Conservation (phyloP, 2,329 filamentous ascomycete species). For the Monosporascus sp. region DNA sequence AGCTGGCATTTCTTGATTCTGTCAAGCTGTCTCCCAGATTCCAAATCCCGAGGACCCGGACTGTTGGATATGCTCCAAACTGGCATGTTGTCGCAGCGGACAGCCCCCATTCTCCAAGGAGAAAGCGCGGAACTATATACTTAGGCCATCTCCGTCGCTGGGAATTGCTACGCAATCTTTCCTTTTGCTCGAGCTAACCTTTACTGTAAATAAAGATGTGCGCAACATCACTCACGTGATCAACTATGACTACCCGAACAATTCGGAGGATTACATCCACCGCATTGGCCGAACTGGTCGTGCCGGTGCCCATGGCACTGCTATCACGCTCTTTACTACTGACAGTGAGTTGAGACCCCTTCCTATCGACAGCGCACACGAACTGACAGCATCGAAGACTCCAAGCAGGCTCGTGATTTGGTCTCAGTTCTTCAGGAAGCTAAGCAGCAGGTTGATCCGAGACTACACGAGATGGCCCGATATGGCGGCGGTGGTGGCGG, state of each 20-base stretch:
- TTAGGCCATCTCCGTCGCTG: slow-evolving; percentile 48
- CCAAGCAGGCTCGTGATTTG: slow-evolving; percentile 95
- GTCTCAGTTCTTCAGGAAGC: slow-evolving; percentile 89
- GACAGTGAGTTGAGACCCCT: slow-evolving; percentile 70
- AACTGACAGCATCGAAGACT: slow-evolving; percentile 53
- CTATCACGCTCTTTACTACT: slow-evolving; percentile 98
- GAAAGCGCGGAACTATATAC: slow-evolving; percentile 47
- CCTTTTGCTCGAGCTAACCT: slow-evolving; percentile 73
- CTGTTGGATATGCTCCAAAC: slow-evolving; percentile 42
- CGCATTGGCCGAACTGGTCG: slow-evolving; percentile 94
- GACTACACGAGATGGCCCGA: slow-evolving; percentile 91
- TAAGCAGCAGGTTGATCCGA: slow-evolving; percentile 96
- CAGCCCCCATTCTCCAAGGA: slow-evolving; percentile 53
- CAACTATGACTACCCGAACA: slow-evolving; percentile 99
- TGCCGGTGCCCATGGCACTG: slow-evolving; percentile 90
- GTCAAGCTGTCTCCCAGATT: slow-evolving; percentile 65
- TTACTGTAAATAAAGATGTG: slow-evolving; percentile 84
- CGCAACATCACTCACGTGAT: slow-evolving; percentile 99
- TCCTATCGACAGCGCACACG: not conserved
- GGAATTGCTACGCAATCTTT: slow-evolving; percentile 55
- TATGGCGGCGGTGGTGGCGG: slow-evolving; percentile 81
- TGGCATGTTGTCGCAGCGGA: slow-evolving; percentile 56
- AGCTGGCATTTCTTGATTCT: slow-evolving; percentile 73
- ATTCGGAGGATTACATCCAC: slow-evolving; percentile 97
- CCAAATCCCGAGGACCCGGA: slow-evolving; percentile 51